Conservation (phyloP, 2,329 filamentous ascomycete species). For the Trichoderma sp. region DNA sequence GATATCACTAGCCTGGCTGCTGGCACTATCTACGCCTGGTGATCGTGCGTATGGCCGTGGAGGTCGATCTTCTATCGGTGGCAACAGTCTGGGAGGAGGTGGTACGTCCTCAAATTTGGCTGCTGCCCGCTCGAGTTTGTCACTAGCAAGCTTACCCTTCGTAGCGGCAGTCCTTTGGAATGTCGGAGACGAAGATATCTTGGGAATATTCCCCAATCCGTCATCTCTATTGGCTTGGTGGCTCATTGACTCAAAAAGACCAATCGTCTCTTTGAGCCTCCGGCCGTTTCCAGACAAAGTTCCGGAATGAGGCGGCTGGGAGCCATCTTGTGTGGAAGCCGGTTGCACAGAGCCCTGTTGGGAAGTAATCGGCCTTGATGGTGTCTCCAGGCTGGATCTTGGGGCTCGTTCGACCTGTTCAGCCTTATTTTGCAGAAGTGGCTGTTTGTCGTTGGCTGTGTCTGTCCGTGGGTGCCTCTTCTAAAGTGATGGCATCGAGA, state of each 20-base stretch:
- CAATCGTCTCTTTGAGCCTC: constrained; percentile 30
- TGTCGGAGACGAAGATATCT: neutral
- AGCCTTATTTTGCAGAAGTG: no score
- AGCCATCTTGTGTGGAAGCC: neutral
- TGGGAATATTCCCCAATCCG: neutral
- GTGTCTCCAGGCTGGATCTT: neutral
- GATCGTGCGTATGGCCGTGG: neutral
- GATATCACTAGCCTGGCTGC: neutral
- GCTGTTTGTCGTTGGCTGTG: neutral
- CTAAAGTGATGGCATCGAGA: constrained; percentile 19
- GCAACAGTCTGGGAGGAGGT: neutral
- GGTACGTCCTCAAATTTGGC: neutral
- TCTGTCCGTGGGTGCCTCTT: constrained; percentile 12
- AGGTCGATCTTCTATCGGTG: neutral
- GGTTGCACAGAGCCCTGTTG: neutral
- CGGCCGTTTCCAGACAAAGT: neutral
- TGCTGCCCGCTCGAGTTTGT: neutral
- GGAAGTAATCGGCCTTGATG: neutral
- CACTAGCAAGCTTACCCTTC: neutral
- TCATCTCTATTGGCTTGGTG: neutral
- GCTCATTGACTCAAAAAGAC: constrained; percentile 32
- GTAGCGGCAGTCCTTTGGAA: neutral
- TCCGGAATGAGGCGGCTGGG: neutral
- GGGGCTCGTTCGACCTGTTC: neutral
- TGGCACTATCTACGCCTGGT: neutral